These are phyloP conservation scores for Phyllosticta capitalensis DNA, from an alignment of 2,329 filamentous ascomycete genomes.

Conservation along the genomic window DNA sequence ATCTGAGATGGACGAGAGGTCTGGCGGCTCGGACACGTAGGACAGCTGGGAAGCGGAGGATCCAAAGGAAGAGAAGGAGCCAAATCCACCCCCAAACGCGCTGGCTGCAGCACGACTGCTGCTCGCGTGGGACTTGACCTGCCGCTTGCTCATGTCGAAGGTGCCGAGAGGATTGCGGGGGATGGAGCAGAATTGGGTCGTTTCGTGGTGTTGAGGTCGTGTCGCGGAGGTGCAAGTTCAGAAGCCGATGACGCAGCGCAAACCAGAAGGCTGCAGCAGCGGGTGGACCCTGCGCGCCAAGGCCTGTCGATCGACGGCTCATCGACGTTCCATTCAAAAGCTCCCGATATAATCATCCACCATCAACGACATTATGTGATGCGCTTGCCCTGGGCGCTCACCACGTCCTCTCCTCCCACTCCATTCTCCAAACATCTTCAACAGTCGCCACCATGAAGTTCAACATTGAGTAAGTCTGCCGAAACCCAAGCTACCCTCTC, in stretches of 20 bases:
- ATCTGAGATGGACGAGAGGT: constrained; percentile 67
- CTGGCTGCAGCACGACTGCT: constrained; percentile 49
- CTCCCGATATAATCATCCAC: background rate
- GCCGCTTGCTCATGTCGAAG: constrained; percentile 47
- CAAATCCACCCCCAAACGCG: constrained; percentile 29
- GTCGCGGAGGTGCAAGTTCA: constrained; percentile 1
- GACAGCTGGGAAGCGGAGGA: constrained; percentile 57
- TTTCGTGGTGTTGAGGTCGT: background rate
- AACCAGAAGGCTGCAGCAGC: background rate
- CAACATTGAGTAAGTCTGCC: constrained; percentile 56
- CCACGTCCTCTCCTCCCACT: background rate
- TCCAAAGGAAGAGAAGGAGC: constrained; percentile 31
- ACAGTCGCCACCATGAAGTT: constrained; percentile 57
- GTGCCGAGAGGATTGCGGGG: background rate
- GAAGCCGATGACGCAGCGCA: background rate
- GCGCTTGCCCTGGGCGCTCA: constrained; percentile 7
- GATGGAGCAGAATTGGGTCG: background rate
- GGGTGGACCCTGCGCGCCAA: constrained; percentile 8
- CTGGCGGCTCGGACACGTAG: constrained; percentile 77
- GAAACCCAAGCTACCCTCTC: background rate
- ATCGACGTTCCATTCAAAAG: constrained; percentile 7
- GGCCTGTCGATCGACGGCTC: constrained; percentile 1
- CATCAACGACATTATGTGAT: constrained; percentile 7
- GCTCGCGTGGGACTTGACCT: constrained; percentile 54
- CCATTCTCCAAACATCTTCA: background rate